Percentiles rank a stretch among this genome's conserved stretches.
Conservation (phyloP, 768 basidiomycete species). For the Panaeolus cyanescens region DNA sequence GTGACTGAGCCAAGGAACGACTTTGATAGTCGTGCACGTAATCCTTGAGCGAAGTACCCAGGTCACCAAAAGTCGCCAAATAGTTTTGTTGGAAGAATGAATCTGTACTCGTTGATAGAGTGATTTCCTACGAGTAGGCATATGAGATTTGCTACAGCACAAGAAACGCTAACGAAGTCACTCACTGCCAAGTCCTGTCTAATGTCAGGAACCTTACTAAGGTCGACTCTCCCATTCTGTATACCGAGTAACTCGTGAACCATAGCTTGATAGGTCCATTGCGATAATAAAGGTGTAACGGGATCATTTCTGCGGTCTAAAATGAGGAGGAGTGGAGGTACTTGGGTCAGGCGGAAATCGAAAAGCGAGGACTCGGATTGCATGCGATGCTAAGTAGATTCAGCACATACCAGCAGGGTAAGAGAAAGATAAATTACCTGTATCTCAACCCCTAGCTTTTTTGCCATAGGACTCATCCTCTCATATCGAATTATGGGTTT, state of each 20-base stretch:
- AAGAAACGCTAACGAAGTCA: conserved; percentile 8
- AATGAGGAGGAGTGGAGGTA: conserved; percentile 87
- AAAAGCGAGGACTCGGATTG: conserved; percentile 83
- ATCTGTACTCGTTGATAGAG: conserved; percentile 87
- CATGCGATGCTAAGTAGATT: conserved; percentile 63
- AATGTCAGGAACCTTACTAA: conserved; percentile 83
- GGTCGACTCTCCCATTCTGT: conserved; percentile 89
- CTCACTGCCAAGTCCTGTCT: conserved; percentile 81
- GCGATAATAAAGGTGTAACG: conserved; percentile 91
- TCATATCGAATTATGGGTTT: conserved; percentile 94
- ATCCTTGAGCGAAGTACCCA: conserved; percentile 86
- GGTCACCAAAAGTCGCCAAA: conserved; percentile 93
- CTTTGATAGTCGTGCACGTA: conserved; percentile 95
- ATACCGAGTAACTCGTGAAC: conserved; percentile 95
- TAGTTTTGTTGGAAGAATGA: conserved; percentile 92
- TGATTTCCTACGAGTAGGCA: conserved; percentile 71
- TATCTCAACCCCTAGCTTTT: conserved; percentile 84
- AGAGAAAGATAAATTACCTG: conserved; percentile 49
- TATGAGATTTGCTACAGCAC: conserved; percentile 6
- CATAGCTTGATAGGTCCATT: conserved; percentile 99
- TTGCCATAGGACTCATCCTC: conserved; percentile 89
- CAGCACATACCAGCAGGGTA: neutral
- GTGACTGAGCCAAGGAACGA: conserved; percentile 73
- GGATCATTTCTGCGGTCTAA: conserved; percentile 97
- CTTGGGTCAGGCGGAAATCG: conserved; percentile 88